Conservation (phyloP, 768 basidiomycete species). For the Leccinellum albellum region DNA sequence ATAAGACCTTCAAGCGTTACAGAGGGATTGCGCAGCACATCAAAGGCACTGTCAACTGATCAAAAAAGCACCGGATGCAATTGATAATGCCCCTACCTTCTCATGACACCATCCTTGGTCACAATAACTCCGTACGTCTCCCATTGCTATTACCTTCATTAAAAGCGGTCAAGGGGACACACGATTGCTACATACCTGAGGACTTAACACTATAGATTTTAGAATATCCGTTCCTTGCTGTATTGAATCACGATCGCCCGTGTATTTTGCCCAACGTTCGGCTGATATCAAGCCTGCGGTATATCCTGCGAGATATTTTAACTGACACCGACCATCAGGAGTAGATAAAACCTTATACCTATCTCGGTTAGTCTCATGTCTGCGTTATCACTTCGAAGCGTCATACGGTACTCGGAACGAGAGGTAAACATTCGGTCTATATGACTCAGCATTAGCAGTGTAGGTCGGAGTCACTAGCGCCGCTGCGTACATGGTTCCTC, state of each 20-base stretch:
- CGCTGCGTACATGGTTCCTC: conserved; percentile 76
- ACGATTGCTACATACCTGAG: conserved; percentile 33
- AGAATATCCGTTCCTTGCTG: conserved; percentile 34
- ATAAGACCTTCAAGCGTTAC: conserved; percentile 44
- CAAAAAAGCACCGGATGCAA: not conserved
- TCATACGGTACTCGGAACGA: conserved; percentile 86
- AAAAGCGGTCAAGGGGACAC: not conserved
- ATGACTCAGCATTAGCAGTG: conserved; percentile 5
- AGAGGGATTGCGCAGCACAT: conserved; percentile 60
- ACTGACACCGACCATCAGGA: not conserved
- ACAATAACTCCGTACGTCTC: conserved; percentile 38
- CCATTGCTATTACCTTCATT: conserved; percentile 36
- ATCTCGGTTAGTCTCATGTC: conserved; percentile 77
- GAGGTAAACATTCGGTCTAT: conserved; percentile 95
- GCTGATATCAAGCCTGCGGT: conserved; percentile 40
- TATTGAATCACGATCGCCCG: conserved; percentile 32
- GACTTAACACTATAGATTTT: conserved; percentile 33
- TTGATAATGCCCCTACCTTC: conserved; percentile 34
- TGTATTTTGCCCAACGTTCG: conserved; percentile 42
- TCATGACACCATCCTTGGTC: conserved; percentile 39
- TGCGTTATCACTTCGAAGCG: conserved; percentile 84
- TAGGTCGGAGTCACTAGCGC: not conserved
- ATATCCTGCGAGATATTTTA: conserved; percentile 30
- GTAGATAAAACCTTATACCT: conserved; percentile 38
- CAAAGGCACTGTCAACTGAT: conserved; percentile 56